Evolutionary conservation across 2,329 filamentous ascomycete genomes (phyloP).

Genomic region (Cryoendolithus antarcticus): DNA sequence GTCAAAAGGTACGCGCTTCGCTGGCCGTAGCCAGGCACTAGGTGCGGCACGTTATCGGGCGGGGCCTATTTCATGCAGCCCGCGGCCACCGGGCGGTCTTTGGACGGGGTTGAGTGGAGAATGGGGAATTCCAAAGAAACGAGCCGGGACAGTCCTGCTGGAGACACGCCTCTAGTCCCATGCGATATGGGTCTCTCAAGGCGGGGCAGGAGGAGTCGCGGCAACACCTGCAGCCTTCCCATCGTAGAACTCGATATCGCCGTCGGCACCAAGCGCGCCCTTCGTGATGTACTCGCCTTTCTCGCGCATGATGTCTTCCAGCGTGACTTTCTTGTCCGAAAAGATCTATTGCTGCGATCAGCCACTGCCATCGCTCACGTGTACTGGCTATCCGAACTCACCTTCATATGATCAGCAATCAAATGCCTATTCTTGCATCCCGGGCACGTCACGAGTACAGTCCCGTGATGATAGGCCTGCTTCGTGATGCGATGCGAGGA

Average conservation of each 20-base stretch:
- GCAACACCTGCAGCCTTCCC: conserved; percentile 30
- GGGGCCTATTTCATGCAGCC: no score
- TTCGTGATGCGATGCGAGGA: conserved; percentile 83
- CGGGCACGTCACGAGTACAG: conserved; percentile 79
- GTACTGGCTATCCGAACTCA: conserved; percentile 18
- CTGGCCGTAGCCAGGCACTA: no score
- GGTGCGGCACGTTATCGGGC: no score
- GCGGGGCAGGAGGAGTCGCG: no score
- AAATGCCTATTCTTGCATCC: conserved; percentile 76
- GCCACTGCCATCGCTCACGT: not conserved
- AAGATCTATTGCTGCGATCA: conserved; percentile 45
- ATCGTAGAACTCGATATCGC: conserved; percentile 88
- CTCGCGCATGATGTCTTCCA: conserved; percentile 66
- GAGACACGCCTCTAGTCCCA: no score
- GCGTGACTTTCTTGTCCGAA: conserved; percentile 54
- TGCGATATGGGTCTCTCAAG: no score
- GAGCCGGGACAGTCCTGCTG: no score
- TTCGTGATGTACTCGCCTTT: conserved; percentile 63
- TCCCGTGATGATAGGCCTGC: conserved; percentile 87
- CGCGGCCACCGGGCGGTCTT: no score
- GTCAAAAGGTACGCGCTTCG: no score
- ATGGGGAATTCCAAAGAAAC: no score
- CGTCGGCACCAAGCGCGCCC: conserved; percentile 59
- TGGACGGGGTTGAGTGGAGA: no score
- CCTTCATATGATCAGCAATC: conserved; percentile 77